A percentile compares a stretch with the other conserved stretches of the same genome.
These are phyloP conservation scores for Lyophyllum atratum DNA, from an alignment of 768 basidiomycete species.

Conservation along the genomic window DNA sequence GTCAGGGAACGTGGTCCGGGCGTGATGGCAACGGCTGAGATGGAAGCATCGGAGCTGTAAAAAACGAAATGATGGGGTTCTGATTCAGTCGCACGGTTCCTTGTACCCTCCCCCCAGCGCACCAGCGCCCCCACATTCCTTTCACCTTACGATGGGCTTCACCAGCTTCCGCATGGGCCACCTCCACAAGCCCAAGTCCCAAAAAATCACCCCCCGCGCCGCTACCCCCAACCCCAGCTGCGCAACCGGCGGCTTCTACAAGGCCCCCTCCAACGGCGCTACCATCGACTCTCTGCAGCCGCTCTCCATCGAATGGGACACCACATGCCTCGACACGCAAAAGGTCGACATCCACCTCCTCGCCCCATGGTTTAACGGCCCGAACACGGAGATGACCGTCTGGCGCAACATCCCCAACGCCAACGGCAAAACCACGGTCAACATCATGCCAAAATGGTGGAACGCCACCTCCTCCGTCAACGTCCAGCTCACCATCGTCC, in stretches of 20 bases:
- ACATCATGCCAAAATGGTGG: conserved; percentile 72
- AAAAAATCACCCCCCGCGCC: neutral
- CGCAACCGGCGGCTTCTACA: conserved; percentile 62
- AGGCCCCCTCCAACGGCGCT: conserved; percentile 48
- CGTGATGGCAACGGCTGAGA: neutral
- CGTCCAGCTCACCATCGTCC: conserved; percentile 64
- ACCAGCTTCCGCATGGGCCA: conserved; percentile 6
- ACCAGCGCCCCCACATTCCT: neutral
- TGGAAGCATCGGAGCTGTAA: neutral
- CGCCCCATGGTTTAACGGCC: conserved; percentile 41
- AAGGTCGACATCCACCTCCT: conserved; percentile 72
- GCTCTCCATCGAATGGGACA: conserved; percentile 66
- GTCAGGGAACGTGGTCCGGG: too few species aligned
- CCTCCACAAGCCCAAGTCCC: neutral
- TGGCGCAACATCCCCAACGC: conserved; percentile 56
- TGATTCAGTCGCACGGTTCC: neutral
- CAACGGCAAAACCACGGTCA: conserved; percentile 49
- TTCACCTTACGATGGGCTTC: conserved; percentile 13
- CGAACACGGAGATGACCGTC: conserved; percentile 47
- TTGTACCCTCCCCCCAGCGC: neutral
- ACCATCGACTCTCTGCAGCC: conserved; percentile 48
- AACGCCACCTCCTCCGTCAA: conserved; percentile 47
- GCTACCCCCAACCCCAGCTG: conserved; percentile 40
- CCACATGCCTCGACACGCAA: conserved; percentile 50
- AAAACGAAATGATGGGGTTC: neutral